Conservation (phyloP, 2,329 filamentous ascomycete species). For the Paraphaeosphaeria sporulosa region DNA sequence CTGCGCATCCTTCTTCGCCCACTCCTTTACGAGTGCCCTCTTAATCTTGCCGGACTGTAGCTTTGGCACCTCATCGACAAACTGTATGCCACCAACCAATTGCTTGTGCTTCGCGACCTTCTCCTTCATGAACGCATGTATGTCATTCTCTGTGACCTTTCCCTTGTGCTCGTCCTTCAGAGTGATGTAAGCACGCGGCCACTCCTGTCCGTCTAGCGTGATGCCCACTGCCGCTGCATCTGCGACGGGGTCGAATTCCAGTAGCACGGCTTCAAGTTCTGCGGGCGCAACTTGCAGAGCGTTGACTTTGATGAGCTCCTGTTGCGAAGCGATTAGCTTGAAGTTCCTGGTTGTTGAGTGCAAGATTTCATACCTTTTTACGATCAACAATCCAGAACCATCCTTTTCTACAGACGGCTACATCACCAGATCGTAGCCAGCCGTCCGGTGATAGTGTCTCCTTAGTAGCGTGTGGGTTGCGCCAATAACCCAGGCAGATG, state of each 20-base stretch:
- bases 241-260: constrained; percentile 61
- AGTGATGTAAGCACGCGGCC: constrained; percentile 62
- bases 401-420: constrained; percentile 42
- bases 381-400: constrained; percentile 49
- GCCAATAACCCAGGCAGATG: constrained; percentile 52
- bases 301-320: constrained; percentile 54
- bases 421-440: constrained; percentile 49
- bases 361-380: constrained; percentile 37
- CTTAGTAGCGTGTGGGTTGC: constrained; percentile 49
- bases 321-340: neutral
- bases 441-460: constrained; percentile 48
- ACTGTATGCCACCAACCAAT: constrained; percentile 60
- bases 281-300: constrained; percentile 48
- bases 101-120: constrained; percentile 62
- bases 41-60: constrained; percentile 66
- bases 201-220: constrained; percentile 59
- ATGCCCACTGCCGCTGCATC: constrained; percentile 65
- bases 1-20: constrained; percentile 62
- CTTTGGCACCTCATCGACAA: constrained; percentile 66
- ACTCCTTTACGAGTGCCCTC: constrained; percentile 63
- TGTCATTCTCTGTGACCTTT: constrained; percentile 36
- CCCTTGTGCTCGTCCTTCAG: constrained; percentile 56
- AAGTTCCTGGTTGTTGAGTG: neutral
- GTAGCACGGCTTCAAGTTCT: constrained; percentile 58
- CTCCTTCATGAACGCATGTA: constrained; percentile 50